Conservation (phyloP, 2,329 filamentous ascomycete genomes). For the Aspergillus alliaceus region DNA sequence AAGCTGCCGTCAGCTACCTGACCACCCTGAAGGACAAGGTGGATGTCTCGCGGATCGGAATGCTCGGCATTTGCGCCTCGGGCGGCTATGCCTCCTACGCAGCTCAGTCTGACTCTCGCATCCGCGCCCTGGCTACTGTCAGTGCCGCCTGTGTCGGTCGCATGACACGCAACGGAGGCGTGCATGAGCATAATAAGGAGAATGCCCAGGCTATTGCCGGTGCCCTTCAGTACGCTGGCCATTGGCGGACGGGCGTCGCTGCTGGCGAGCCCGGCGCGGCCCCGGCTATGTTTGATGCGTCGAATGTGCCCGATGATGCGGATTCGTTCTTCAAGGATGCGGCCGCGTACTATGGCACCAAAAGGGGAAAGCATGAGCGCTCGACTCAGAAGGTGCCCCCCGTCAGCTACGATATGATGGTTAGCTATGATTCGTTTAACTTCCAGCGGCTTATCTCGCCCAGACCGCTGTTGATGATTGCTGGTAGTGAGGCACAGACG, state of each 20-base stretch:
- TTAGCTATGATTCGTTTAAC: constrained; percentile 25
- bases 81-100: constrained; percentile 38
- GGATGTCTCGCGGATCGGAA: constrained; percentile 35
- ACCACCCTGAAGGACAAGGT: constrained; percentile 18
- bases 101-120: constrained; percentile 38
- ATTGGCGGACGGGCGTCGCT: constrained; percentile 10
- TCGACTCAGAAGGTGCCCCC: constrained; percentile 18
- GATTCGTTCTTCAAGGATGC: constrained; percentile 16
- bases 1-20: constrained; percentile 36
- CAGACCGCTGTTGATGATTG: constrained; percentile 28
- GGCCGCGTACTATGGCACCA: constrained; percentile 23
- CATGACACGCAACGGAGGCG: constrained; percentile 10
- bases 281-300: constrained; percentile 6
- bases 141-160: constrained; percentile 33
- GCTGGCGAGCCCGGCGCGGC: neutral
- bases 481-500: constrained; percentile 23
- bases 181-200: constrained; percentile 2
- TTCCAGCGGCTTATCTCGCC: constrained; percentile 25
- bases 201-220: neutral
- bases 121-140: constrained; percentile 40
- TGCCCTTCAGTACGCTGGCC: constrained; percentile 9
- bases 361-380: constrained; percentile 18
- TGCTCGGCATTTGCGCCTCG: constrained; percentile 41
- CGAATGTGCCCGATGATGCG: constrained; percentile 5
- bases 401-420: constrained; percentile 23